Evolutionary conservation across 2,329 filamentous ascomycete genomes (phyloP).

Genomic region (Pseudocercospora cruenta): DNA sequence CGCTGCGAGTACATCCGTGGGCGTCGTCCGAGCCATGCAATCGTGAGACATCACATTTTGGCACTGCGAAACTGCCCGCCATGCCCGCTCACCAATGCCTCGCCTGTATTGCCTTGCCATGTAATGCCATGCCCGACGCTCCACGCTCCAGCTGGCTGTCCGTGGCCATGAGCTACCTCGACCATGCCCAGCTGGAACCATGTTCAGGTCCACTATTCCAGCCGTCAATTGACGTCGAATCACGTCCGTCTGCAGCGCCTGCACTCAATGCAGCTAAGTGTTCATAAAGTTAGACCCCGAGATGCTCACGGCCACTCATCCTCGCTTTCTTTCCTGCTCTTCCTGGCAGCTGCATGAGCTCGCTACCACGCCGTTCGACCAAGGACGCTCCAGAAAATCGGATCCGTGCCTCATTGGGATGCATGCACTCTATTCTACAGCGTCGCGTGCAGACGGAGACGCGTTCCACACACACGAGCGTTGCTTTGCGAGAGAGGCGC

Average conservation of each 20-base stretch:
- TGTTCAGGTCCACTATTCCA: slow-evolving; percentile 22
- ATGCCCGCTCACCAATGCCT: not conserved
- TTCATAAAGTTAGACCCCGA: slow-evolving; percentile 23
- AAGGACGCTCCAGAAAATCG: slow-evolving; percentile 14
- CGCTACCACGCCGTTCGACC: slow-evolving; percentile 19
- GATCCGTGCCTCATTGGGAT: slow-evolving; percentile 16
- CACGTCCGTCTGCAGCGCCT: slow-evolving; percentile 16
- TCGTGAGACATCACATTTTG: slow-evolving; percentile 11
- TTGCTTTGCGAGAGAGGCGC: slow-evolving; percentile 5
- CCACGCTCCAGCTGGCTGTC: not conserved
- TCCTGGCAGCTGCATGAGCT: slow-evolving; percentile 20
- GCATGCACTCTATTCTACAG: slow-evolving; percentile 17
- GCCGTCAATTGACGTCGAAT: slow-evolving; percentile 26
- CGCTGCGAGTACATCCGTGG: not conserved
- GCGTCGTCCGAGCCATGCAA: slow-evolving; percentile 2
- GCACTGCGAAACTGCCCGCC: not conserved
- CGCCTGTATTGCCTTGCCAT: not conserved
- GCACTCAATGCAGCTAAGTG: slow-evolving; percentile 24
- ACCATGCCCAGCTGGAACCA: slow-evolving; percentile 18
- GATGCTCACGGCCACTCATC: slow-evolving; percentile 24
- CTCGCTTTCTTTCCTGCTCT: slow-evolving; percentile 18
- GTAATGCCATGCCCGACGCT: not conserved
- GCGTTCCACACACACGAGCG: slow-evolving; percentile 20
- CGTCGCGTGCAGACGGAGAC: slow-evolving; percentile 21
- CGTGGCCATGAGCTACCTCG: slow-evolving; percentile 7